Evolutionary conservation across 305 asterid species (phyloP).

Genomic region (Lippia alba): DNA sequence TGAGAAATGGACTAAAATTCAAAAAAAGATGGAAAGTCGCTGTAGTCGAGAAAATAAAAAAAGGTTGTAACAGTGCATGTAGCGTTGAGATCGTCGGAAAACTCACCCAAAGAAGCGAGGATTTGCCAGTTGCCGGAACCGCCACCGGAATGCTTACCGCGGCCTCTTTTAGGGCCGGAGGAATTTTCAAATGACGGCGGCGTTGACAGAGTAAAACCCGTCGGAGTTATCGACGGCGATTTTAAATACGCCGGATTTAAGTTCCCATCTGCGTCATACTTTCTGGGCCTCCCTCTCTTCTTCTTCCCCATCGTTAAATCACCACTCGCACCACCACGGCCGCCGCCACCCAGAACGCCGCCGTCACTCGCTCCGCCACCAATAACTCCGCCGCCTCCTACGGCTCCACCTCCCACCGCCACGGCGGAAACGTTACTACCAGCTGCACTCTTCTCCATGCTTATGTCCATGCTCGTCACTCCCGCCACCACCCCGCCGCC

Average conservation of each 20-base stretch:
- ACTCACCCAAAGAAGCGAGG: conserved; percentile 73
- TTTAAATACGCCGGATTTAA: conserved; percentile 54
- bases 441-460: conserved; percentile 32
- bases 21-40: conserved; percentile 15
- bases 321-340: conserved; percentile 10
- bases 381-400: conserved; percentile 23
- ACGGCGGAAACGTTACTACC: conserved; percentile 25
- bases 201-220: conserved; percentile 63
- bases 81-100: conserved; percentile 2
- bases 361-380: conserved; percentile 19
- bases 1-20: neutral
- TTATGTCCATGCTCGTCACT: conserved; percentile 34
- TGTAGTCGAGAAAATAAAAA: neutral
- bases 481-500: conserved; percentile 40
- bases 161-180: conserved; percentile 54
- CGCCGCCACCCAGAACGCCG: conserved; percentile 29
- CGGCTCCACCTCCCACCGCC: conserved; percentile 33
- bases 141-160: conserved; percentile 56
- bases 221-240: conserved; percentile 47
- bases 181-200: conserved; percentile 57
- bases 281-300: conserved; percentile 86
- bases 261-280: conserved; percentile 79
- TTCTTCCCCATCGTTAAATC: conserved; percentile 32
- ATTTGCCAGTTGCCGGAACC: conserved; percentile 62
- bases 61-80: conserved; percentile 13